Base-by-base conservation (phyloP, 2,329 filamentous ascomycete genomes). In the Daldinia sp. region DNA sequence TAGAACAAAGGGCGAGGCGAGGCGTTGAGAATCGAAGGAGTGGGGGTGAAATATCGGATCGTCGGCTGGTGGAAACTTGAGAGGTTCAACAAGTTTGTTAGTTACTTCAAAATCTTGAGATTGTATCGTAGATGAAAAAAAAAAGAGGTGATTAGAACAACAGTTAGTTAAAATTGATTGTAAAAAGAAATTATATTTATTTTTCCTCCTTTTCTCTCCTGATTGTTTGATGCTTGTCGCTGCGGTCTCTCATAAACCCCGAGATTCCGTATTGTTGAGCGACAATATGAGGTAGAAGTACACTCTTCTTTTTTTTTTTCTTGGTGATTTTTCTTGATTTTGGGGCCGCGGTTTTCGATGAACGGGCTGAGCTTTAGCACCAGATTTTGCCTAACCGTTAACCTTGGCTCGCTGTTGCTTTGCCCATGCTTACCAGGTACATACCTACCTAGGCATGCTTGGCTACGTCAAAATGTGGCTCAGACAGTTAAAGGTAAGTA, bases 391-490 rank as follows among this genome's bases (percentile, higher is more conserved):
- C 46, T 33, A 50, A 30, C 26, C 13, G 46, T 13, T 50, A 50
- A n/a, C 13, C 23, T 39, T 39, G 35, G 35, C 35, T 39, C 12
- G 35, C 35, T 13, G 12, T 2, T 39, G 35, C 35, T 39, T 39
- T 13, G 26, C 23, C n/a, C 20, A 44, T n/a, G 39, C 39, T 48
- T 61, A 41, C 41, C 18, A 35, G 33, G 33, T 53, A 6, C n/a
- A n/a, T 35, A 12, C 26, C 9, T 54, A n/a, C 23, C 20, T 12
- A 37, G 30, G 54, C 39, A 63, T 61, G 63, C 64, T 67, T 67
- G 64, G 68, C 68, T 70, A 70, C 67, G 69, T 73, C 71, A 73
- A 70, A 33, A 41, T n/a, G 71, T 73, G 70, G 69, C 71, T 72
- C 61, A 71, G 68, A 37, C 37, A n/a, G 13, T 10, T 57, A 51